Evolutionary conservation across 805 yeast genomes (phyloP).

Genomic region (Kregervanrija fluxuum): DNA sequence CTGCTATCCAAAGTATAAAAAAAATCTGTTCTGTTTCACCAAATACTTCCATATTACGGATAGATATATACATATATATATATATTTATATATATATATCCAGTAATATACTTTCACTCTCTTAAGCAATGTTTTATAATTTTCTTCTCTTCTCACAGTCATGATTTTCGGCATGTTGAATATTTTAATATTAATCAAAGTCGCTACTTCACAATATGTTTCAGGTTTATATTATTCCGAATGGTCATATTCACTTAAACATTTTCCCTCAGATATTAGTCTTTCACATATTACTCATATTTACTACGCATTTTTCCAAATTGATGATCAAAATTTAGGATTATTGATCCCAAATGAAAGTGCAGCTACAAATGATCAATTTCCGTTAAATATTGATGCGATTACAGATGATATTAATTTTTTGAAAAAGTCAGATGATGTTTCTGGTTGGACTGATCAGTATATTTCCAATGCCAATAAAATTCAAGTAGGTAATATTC

Average conservation of each 20-base stretch:
- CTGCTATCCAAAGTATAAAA: neutral
- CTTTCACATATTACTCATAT: slow-evolving; percentile 51
- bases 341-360: slow-evolving; percentile 46
- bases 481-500: neutral
- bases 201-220: neutral
- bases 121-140: too few species aligned
- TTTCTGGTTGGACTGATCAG: too few species aligned
- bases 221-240: slow-evolving; percentile 40
- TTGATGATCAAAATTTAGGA: slow-evolving; percentile 47
- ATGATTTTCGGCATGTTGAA: too few species aligned
- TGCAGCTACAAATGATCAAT: slow-evolving; percentile 46
- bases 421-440: too few species aligned
- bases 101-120: too few species aligned
- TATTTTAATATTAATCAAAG: too few species aligned
- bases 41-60: neutral
- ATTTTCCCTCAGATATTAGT: slow-evolving; percentile 58
- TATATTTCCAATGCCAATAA: neutral
- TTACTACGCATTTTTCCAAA: slow-evolving; percentile 68
- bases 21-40: neutral
- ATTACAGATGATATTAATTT: too few species aligned
- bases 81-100: too few species aligned
- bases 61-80: too few species aligned
- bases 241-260: slow-evolving; percentile 66
- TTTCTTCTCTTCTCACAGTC: too few species aligned
- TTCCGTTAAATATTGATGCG: slow-evolving; percentile 9